Evolutionary conservation across 2,329 filamentous ascomycete genomes (phyloP).

Genomic region (Neopestalotiopsis sp.): DNA sequence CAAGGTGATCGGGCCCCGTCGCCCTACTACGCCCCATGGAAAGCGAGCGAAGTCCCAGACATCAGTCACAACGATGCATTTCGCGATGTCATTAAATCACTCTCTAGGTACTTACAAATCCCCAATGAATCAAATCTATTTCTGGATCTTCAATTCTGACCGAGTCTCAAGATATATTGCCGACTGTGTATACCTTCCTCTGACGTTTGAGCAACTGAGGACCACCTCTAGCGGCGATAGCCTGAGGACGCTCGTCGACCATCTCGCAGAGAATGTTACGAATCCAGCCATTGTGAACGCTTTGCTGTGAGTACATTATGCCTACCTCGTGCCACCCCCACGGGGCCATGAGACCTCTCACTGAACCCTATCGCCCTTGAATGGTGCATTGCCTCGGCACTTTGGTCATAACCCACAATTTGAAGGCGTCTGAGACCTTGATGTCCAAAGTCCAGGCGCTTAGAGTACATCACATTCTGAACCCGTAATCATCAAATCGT

Average conservation of each 20-base stretch:
- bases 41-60: slow-evolving; percentile 51
- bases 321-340: neutral
- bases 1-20: slow-evolving; percentile 41
- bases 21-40: slow-evolving; percentile 32
- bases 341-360: neutral
- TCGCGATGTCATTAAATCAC: slow-evolving; percentile 68
- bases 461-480: too few relatives aligned
- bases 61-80: slow-evolving; percentile 66
- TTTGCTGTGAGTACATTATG: slow-evolving; percentile 62
- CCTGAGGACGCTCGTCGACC: slow-evolving; percentile 63
- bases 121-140: neutral
- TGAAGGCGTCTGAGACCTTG: neutral
- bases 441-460: neutral
- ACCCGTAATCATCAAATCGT: too few relatives aligned
- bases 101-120: slow-evolving; percentile 57
- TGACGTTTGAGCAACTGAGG: slow-evolving; percentile 75
- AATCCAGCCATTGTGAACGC: slow-evolving; percentile 76
- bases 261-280: slow-evolving; percentile 66
- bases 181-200: slow-evolving; percentile 66
- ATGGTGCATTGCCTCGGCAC: neutral
- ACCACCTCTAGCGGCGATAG: slow-evolving; percentile 67
- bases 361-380: neutral
- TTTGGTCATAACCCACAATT: neutral
- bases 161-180: slow-evolving; percentile 58
- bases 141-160: neutral